Evolutionary conservation across 2,329 filamentous ascomycete species (phyloP).

Genomic region (Alternaria sp.): DNA sequence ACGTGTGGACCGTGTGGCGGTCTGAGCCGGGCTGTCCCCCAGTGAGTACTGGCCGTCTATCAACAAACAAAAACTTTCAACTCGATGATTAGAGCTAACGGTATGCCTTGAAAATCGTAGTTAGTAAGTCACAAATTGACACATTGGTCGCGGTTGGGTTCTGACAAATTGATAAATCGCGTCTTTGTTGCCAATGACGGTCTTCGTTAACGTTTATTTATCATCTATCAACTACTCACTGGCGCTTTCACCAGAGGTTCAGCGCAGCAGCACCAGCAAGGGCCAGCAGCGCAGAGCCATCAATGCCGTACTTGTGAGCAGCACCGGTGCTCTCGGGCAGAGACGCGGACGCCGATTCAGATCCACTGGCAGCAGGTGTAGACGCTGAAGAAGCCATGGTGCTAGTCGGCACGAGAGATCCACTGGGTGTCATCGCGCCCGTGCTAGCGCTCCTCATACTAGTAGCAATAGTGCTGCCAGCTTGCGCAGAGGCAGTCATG

Average conservation of each 20-base stretch:
- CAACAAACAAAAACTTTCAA: background rate
- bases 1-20: background rate
- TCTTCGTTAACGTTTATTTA: background rate
- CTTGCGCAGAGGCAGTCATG: conserved; percentile 2
- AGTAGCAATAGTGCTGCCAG: conserved; percentile 10
- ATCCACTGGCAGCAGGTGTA: conserved; percentile 8
- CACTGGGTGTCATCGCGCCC: conserved; percentile 1
- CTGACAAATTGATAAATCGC: background rate
- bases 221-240: background rate
- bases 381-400: conserved; percentile 3
- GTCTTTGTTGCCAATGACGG: background rate
- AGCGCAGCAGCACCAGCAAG: conserved; percentile 30
- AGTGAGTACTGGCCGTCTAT: background rate
- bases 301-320: conserved; percentile 25
- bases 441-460: conserved; percentile 7
- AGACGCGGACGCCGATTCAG: conserved; percentile 14
- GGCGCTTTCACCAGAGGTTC: conserved; percentile 20
- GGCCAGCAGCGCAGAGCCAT: conserved; percentile 26
- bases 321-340: conserved; percentile 29
- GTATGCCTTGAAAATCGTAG: background rate
- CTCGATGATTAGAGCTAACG: background rate
- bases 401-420: background rate
- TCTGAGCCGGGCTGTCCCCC: background rate
- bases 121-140: background rate
- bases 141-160: background rate